Conservation (phyloP, 208 protist genomes). For the Crithidia thermophila region DNA sequence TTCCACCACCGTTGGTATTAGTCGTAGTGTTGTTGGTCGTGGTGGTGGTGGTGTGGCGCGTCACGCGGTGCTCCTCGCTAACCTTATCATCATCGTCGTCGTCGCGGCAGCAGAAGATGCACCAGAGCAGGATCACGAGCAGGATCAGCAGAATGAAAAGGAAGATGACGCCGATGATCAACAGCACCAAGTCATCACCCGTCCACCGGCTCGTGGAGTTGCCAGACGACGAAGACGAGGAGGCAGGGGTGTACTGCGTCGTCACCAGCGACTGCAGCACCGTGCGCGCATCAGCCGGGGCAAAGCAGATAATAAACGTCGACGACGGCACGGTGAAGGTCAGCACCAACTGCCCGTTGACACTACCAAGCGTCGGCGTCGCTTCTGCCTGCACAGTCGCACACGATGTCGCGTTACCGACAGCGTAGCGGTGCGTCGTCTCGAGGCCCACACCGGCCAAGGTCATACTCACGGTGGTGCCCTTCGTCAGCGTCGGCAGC, state of each 20-base stretch:
- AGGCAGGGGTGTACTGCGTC: constrained; percentile 18
- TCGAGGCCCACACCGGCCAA: constrained; percentile 61
- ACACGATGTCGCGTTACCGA: constrained; percentile 43
- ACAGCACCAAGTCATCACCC: constrained; percentile 51
- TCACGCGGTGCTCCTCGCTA: constrained; percentile 12
- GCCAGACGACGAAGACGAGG: neutral
- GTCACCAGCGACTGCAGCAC: constrained; percentile 44
- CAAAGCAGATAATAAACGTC: constrained; percentile 71
- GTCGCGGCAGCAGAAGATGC: constrained; percentile 45
- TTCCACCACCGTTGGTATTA: neutral
- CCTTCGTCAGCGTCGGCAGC: constrained; percentile 21
- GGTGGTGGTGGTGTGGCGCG: constrained; percentile 9
- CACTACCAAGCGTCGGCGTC: constrained; percentile 17
- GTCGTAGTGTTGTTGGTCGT: constrained; percentile 11
- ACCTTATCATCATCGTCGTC: constrained; percentile 12
- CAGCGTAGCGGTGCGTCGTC: constrained; percentile 60
- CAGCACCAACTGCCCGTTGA: constrained; percentile 37
- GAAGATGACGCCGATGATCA: constrained; percentile 81
- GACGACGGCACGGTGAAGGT: constrained; percentile 34
- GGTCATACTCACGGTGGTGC: constrained; percentile 28
- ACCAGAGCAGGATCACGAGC: constrained; percentile 64
- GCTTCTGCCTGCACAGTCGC: constrained; percentile 17
- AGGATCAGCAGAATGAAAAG: constrained; percentile 76
- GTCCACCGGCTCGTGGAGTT: constrained; percentile 41
- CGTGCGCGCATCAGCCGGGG: constrained; percentile 45